Base-by-base conservation (phyloP, 176 grass and related monocot species). In the Paspalum notatum region DNA sequence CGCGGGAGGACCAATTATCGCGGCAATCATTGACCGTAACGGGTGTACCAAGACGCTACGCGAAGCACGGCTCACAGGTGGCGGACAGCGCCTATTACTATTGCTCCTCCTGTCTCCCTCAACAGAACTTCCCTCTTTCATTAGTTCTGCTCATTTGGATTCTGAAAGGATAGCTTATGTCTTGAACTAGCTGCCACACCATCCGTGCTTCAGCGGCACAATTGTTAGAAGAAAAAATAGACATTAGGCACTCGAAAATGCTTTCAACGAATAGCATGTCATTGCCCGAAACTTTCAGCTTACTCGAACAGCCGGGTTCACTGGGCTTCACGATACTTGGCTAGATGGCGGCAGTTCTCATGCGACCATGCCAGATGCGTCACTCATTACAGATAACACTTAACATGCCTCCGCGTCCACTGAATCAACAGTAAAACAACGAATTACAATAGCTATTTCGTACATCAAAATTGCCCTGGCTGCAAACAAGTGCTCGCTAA, bases 391-490 rank as follows among this genome's bases (percentile, higher is more conserved):
- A 27, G 32, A 55, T 22, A 47, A 14, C 60, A 59, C 25, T 52
- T 59, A 39, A 22, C 50, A 65, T 25, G 26, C 37, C 43, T 76
- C 62, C 5, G n/a, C 55, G 47, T 62, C 75, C 38, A 62, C 0
- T 24, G 27, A 85, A 71, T 58, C 5, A 75, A 46, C n/a, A n/a
- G 37, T 2, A 49, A 56, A 64, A 37, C 27, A 69, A 84, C 22
- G 75, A 47, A 78, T 7, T 75, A 76, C 40, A 85, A 58, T 51
- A 2, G 68, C 38, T 50, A 56, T 10, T 49, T 80, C 14, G 3
- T 80, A 80, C 76, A 81, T 55, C 62, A 85, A 89, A 85, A 80
- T 21, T 71, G 12, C 46, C 48, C n/a, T 46, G 32, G 5, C 44
- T 55, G 58, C 12, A 18, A 79, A 71, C 47, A 42, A 39, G 5